Conservation (phyloP, 345 rosid genomes). For the Citrus mangshanensis region DNA sequence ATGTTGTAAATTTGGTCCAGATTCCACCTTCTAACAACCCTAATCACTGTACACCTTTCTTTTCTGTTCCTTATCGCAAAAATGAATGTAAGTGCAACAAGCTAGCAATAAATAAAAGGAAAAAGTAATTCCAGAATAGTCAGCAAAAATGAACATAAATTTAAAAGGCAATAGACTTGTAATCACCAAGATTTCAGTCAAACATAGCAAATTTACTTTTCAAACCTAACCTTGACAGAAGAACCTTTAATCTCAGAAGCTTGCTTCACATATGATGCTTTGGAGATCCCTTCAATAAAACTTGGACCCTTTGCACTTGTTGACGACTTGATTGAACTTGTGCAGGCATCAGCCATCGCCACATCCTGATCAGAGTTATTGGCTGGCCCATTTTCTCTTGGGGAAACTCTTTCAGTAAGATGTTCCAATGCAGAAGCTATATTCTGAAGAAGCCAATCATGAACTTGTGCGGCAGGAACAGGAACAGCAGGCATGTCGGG, state of each 20-base stretch:
- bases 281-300: constrained; percentile 93
- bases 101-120: not conserved
- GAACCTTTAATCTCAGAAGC: constrained; percentile 87
- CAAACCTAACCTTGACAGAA: constrained; percentile 75
- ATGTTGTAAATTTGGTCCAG: not conserved
- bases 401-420: constrained; percentile 77
- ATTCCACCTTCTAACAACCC: constrained; percentile 7
- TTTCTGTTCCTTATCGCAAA: too few relatives aligned
- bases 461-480: constrained; percentile 84
- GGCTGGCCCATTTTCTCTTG: constrained; percentile 80
- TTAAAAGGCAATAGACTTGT: not conserved
- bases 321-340: constrained; percentile 59
- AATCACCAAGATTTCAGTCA: not conserved
- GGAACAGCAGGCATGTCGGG: constrained; percentile 99
- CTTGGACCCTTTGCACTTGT: constrained; percentile 63
- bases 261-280: constrained; percentile 77
- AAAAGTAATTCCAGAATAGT: constrained; percentile 3
- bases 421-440: constrained; percentile 75
- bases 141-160: not conserved
- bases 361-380: constrained; percentile 79
- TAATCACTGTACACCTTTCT: not conserved
- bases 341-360: constrained; percentile 88
- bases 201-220: not conserved
- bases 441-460: constrained; percentile 83
- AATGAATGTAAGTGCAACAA: not conserved